Base-by-base conservation (phyloP, 1,139 yeast genomes). In the Kodamaea arcana region DNA sequence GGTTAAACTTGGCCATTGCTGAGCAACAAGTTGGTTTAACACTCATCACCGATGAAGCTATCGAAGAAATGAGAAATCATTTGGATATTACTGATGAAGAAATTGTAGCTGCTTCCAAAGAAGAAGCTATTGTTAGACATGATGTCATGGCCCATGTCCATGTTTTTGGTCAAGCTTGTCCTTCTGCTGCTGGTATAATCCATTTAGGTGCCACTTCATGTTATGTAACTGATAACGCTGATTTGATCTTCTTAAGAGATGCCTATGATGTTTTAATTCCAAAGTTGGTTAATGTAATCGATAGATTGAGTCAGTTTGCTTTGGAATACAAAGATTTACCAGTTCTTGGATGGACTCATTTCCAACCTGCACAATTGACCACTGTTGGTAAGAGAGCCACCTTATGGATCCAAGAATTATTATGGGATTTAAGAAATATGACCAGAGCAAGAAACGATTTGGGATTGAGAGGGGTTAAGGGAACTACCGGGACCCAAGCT, bases 71-170 rank as follows among this genome's bases (percentile, higher is more conserved):
- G 90, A 69, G 75, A 44, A 61, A 72, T 15, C 83, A 92, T 60
- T 68, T 90, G 53, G 76, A 65, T 37, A 87, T 92, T 64, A 82
- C 97, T 15, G 97, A 92, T 60, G 92, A 86, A 48, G 97, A 94
- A 56, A 87, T 94, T 47, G 86, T 72, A 37, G 85, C 72, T 41
- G 97, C 98, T 30, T 71, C 92, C 36, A 78, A 78, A 54, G 97
- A 92, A 68, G 99, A 92, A 64, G 96, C 97, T 39, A 88, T 84
- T 60, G 97, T 92, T 37, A 84, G 99, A 70, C 99, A 92, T 64
- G 99, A 92, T 62, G 99, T 92, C 50, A 92, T 92, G 99, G 96
- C 98, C 39, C 98, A 92, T 53, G 97, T 92, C 42, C 98, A 94
- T 57, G 86, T 83, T 36, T 92, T 84, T 60, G 98, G 98, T 47